phyloP scores from a whole-genome alignment of 345 rosid species.

The Salix viminalis region DNA sequence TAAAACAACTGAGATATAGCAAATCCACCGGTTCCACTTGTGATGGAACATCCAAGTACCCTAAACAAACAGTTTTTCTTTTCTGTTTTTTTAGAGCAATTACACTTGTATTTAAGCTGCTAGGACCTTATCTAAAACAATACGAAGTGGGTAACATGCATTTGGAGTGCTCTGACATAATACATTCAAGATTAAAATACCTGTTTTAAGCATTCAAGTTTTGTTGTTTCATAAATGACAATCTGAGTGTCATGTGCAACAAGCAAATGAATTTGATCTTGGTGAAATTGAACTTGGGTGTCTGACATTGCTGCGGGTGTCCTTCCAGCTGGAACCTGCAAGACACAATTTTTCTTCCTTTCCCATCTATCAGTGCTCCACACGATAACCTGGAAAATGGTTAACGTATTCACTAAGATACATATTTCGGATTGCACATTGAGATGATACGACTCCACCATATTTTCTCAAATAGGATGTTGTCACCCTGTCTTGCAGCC shows the following conservation, averaged over 20 bases:
- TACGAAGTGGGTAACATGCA: not conserved
- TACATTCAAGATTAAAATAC: conserved; percentile 26
- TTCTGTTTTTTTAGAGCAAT: not conserved
- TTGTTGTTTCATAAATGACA: conserved; percentile 62
- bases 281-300: conserved; percentile 68
- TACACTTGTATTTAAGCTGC: not conserved
- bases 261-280: conserved; percentile 58
- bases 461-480: not conserved
- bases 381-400: conserved; percentile 41
- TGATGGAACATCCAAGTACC: not conserved
- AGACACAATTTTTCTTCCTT: conserved; percentile 42
- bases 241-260: conserved; percentile 74
- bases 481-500: not conserved
- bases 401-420: not conserved
- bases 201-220: conserved; percentile 63
- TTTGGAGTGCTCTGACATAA: not conserved
- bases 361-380: conserved; percentile 88
- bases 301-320: conserved; percentile 42
- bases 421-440: not conserved
- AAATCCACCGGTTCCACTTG: not conserved
- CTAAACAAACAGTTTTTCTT: not conserved
- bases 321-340: conserved; percentile 62
- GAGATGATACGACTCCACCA: not conserved
- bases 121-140: not conserved
- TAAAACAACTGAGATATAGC: not conserved